Evolutionary conservation across 805 yeast genomes (phyloP).

Genomic region (Metschnikowia baotianmanensis): DNA sequence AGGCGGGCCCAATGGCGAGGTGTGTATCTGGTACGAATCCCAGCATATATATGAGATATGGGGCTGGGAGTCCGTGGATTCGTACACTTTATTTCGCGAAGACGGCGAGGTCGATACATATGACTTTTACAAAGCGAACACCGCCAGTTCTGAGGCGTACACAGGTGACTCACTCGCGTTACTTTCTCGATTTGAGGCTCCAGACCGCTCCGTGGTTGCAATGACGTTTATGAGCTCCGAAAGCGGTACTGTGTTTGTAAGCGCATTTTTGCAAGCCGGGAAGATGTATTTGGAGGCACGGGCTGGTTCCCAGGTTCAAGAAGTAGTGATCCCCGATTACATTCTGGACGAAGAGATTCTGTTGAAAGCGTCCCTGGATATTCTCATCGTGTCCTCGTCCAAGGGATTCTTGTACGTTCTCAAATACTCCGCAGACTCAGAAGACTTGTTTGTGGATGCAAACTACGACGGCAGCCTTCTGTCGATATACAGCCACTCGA

Average conservation of each 20-base stretch:
- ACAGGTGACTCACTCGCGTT: slow-evolving; percentile 12
- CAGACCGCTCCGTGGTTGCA: slow-evolving; percentile 12
- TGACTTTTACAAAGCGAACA: not conserved
- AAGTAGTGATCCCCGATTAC: slow-evolving; percentile 2
- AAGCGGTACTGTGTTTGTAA: slow-evolving; percentile 7
- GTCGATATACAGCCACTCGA: slow-evolving; percentile 13
- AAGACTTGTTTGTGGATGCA: slow-evolving; percentile 3
- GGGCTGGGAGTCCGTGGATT: slow-evolving; percentile 25
- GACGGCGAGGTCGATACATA: not conserved
- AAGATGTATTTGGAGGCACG: slow-evolving; percentile 6
- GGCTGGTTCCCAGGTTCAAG: not conserved
- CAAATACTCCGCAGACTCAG: not conserved
- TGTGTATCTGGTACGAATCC: slow-evolving; percentile 26
- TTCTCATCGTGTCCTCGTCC: slow-evolving; percentile 9
- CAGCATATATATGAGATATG: slow-evolving; percentile 29
- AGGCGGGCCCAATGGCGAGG: slow-evolving; percentile 33
- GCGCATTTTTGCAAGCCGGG: not conserved
- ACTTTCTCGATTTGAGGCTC: slow-evolving; percentile 5
- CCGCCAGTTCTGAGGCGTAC: slow-evolving; percentile 5
- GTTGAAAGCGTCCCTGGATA: slow-evolving; percentile 13
- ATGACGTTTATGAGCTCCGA: slow-evolving; percentile 11
- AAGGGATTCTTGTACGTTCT: slow-evolving; percentile 13
- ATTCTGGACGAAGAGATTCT: slow-evolving; percentile 3
- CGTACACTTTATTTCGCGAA: not conserved
- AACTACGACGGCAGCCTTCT: slow-evolving; percentile 17